Base-by-base conservation (phyloP, 192 early-diverging fungal genomes). In the Obelidium mucronatum region DNA sequence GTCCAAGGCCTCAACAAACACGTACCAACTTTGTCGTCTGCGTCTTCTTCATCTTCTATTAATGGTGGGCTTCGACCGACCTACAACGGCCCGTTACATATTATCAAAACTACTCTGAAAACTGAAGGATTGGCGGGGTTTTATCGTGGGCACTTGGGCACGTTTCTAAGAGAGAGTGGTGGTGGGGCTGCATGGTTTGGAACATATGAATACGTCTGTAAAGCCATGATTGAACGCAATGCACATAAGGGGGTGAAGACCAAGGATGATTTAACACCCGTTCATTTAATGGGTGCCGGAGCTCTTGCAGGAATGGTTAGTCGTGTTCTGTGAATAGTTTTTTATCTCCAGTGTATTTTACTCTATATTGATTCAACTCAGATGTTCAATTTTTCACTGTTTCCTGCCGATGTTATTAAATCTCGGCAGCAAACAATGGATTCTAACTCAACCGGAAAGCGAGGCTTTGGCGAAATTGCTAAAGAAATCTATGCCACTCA, bases 121-220 rank as follows among this genome's bases (percentile, higher is more conserved):
- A 75, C 77, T 3, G 78, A 92, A 61, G 92, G 92, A 4, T 30
- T 93, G 17, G 52, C 59, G 0, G 94, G 94, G 2, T 88, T 96
- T 40, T 96, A 95, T 66, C 85, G 86, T 19, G 94, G 94, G 0
- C 93, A 93, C 79, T 68, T 93, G 22, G 92, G 90, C 4, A 99
- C 97, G 1, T 84, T 97, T 51, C 81, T 96, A 28, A 90, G 97
- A 31, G 97, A 99, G 80, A 87, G 90, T 1, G 87, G 92, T 37
- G 97, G 97, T n/a, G 94, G 96, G 30, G 95, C 90, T 13, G 93
- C 91, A 31, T 99, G 97, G 97, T 99, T 99, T 75, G 97, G 97
- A 71, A 87, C 91, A 0, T 99, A 99, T 72, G 97, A 99, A 81
- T 77, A 90, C 40, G 86, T 91, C 2, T 89, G 91, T 64, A 79